These are phyloP conservation scores for Poteriospumella lacustris DNA, from an alignment of 108 stramenopile genomes.

Conservation along the genomic window DNA sequence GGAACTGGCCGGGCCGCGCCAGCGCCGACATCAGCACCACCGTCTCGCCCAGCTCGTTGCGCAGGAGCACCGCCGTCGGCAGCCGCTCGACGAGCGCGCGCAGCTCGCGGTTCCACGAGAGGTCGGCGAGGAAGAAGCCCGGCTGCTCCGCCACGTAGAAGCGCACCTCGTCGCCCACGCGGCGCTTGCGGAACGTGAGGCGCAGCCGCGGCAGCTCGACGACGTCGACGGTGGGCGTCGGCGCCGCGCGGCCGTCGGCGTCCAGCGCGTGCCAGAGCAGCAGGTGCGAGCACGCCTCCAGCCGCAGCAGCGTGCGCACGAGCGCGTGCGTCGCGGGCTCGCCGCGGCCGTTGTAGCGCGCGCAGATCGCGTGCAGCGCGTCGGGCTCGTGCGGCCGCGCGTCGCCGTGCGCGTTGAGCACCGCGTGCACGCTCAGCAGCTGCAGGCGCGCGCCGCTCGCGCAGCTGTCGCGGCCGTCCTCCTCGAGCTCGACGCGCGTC, in stretches of 20 bases:
- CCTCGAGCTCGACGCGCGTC: constrained; percentile 51
- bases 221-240: constrained; percentile 64
- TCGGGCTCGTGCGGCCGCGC: not conserved
- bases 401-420: not conserved
- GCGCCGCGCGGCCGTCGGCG: constrained; percentile 61
- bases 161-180: constrained; percentile 53
- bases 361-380: no score
- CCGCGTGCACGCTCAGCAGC: not conserved
- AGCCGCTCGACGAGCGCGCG: constrained; percentile 72
- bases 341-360: no score
- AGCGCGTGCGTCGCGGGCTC: constrained; percentile 37
- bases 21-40: constrained; percentile 90
- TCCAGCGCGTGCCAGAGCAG: constrained; percentile 80
- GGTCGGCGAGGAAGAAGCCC: constrained; percentile 84
- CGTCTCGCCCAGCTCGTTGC: constrained; percentile 85
- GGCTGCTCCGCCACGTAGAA: constrained; percentile 87
- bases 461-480: not conserved
- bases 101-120: constrained; percentile 47
- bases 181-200: constrained; percentile 72
- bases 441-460: not conserved
- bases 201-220: constrained; percentile 92
- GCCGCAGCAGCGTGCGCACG: constrained; percentile 74
- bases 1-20: constrained; percentile 74
- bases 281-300: constrained; percentile 89
- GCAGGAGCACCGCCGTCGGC: constrained; percentile 81